Evolutionary conservation across 2,329 filamentous ascomycete genomes (phyloP).

Genomic region (Curvularia hawaiiensis): DNA sequence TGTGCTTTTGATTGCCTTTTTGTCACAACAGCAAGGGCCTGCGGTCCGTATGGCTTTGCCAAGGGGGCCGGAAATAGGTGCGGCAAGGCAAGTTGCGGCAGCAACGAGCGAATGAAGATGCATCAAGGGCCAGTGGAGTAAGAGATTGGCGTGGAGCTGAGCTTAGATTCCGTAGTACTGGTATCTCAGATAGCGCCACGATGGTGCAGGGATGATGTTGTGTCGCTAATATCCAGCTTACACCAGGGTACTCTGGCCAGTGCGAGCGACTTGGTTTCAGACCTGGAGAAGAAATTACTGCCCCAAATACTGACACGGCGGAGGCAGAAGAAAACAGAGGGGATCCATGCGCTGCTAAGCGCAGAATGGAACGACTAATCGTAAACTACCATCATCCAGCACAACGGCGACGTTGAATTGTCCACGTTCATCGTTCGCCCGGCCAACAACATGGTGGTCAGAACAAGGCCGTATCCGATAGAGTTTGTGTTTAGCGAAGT

Average conservation of each 20-base stretch:
- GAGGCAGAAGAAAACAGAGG: background rate
- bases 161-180: slow-evolving; percentile 22
- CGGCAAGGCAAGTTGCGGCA: slow-evolving; percentile 11
- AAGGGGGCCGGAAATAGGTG: slow-evolving; percentile 22
- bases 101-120: slow-evolving; percentile 19
- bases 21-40: slow-evolving; percentile 7
- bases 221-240: slow-evolving; percentile 7
- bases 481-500: slow-evolving; percentile 18
- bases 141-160: slow-evolving; percentile 22
- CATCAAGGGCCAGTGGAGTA: slow-evolving; percentile 7
- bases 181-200: slow-evolving; percentile 19
- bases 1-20: slow-evolving; percentile 23
- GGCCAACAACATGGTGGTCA: slow-evolving; percentile 8
- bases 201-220: slow-evolving; percentile 16
- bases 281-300: slow-evolving; percentile 4
- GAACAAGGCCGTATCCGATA: background rate
- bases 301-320: background rate
- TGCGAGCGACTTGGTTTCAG: slow-evolving; percentile 11
- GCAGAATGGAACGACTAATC: background rate
- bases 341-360: slow-evolving; percentile 1
- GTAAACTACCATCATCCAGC: background rate
- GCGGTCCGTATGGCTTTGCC: slow-evolving; percentile 18
- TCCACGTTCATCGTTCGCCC: background rate
- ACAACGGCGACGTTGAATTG: slow-evolving; percentile 3
- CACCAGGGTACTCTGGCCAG: slow-evolving; percentile 3